These are phyloP conservation scores for Bacidia gigantensis DNA, from an alignment of 495 filamentous ascomycete genomes.

Conservation along the genomic window DNA sequence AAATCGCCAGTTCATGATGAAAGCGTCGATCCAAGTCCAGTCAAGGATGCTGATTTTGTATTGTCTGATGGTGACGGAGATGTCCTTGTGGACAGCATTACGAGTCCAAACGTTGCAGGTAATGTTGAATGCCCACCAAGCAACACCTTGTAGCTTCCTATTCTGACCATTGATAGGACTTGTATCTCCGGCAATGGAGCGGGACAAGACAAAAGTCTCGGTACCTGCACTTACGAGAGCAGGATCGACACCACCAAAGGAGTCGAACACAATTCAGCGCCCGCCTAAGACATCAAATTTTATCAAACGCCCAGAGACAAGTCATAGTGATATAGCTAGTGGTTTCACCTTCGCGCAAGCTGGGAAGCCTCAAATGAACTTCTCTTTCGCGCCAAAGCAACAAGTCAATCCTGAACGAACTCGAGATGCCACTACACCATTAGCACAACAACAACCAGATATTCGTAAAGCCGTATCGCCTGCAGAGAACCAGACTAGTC, in stretches of 20 bases:
- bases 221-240: too few relatives aligned
- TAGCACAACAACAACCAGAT: not conserved
- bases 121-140: not conserved
- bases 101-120: not conserved
- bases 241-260: too few relatives aligned
- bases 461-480: not conserved
- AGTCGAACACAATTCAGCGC: too few relatives aligned
- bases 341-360: slow-evolving; percentile 3
- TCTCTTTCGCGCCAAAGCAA: not conserved
- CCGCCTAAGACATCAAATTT: not conserved
- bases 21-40: not conserved
- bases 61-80: not conserved
- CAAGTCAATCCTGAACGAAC: not conserved
- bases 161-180: not conserved
- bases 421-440: not conserved
- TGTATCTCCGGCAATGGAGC: not conserved
- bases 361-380: not conserved
- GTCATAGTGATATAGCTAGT: not conserved
- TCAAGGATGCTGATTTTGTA: not conserved
- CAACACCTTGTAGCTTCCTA: too few relatives aligned
- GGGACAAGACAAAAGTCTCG: too few relatives aligned
- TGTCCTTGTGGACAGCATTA: not conserved
- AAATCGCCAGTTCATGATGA: not conserved
- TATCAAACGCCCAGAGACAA: not conserved
- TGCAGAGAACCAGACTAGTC: not conserved